Base-by-base conservation (phyloP, 257 asterid species). In the Rubia yunnanensis region DNA sequence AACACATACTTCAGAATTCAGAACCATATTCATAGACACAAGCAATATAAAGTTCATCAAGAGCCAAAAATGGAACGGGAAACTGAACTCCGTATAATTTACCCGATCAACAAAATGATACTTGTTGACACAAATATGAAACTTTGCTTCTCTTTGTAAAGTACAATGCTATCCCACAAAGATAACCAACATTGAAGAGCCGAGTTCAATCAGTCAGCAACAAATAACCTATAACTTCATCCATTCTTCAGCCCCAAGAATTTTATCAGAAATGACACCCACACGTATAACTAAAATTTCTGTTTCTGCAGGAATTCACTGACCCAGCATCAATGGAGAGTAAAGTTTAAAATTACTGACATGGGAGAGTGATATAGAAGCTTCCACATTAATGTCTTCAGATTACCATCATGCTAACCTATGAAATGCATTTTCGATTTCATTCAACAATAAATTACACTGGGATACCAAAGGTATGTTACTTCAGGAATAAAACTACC, bases 131-230 rank as follows among this genome's bases (percentile, higher is more conserved):
- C 84, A 95, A 56, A 87, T 85, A 89, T 79, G 74, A 69, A 87
- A 85, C 52, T 85, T 79, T 13, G 97, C 88, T 7, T 84, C 84
- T 52, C 94, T 81, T 85, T 82, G 9, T 88, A 70, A 73, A 89
- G 92, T 67, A 89, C 87, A 31, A 89, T 89, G 44, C 88, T 88
- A 68, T 89, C 97, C 97, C 97, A 89, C 78, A 89, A 74, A 20
- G 96, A 89, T 34, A 87, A 86, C 96, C 87, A n/a, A n/a, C n/a
- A n/a, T 76, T 4, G 71, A 54, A 66, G 73, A 58, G 32, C 62
- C 55, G 61, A 63, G 60, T 36, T 39, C 60, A 26, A 36, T 70
- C 27, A 66, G 24, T 63, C 64, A 70, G 15, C 34, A 61, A 53
- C 53, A 49, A 61, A 44, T 35, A 13, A 31, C 14, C n/a, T 20